Evolutionary conservation across 177 flowering plant genomes (phyloP).

Genomic region (Telopea speciosissima): DNA sequence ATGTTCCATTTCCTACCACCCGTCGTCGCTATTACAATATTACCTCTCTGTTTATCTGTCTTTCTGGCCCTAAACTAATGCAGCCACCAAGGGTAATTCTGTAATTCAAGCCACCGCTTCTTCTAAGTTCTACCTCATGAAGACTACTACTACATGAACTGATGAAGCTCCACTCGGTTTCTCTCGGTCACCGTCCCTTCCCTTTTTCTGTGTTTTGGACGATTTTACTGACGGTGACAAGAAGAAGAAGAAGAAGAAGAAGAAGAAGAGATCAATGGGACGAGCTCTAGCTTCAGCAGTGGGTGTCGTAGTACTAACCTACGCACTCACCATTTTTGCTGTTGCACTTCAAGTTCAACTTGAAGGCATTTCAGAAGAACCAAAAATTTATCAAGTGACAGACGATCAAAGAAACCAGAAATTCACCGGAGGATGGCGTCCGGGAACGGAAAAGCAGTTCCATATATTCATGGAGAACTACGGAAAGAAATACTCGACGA

Average conservation of each 20-base stretch:
- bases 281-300: slow-evolving; percentile 22
- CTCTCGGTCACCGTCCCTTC: neutral
- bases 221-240: neutral
- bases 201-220: neutral
- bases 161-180: too few species aligned
- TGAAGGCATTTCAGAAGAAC: slow-evolving; percentile 14
- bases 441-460: slow-evolving; percentile 46
- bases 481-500: slow-evolving; percentile 48
- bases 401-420: slow-evolving; percentile 18
- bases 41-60: too few species aligned
- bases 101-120: neutral
- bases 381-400: slow-evolving; percentile 48
- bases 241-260: neutral
- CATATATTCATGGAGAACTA: slow-evolving; percentile 46
- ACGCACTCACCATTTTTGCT: slow-evolving; percentile 19
- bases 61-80: too few species aligned
- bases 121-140: too few species aligned
- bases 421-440: slow-evolving; percentile 4
- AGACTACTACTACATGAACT: too few species aligned
- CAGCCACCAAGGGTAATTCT: neutral
- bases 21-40: too few species aligned
- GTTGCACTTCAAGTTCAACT: neutral
- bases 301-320: slow-evolving; percentile 28
- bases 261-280: neutral
- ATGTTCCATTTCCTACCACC: too few species aligned